Evolutionary conservation across 371 early-diverging fungal genomes (phyloP).

Genomic region (Rhizomucor pusillus): DNA sequence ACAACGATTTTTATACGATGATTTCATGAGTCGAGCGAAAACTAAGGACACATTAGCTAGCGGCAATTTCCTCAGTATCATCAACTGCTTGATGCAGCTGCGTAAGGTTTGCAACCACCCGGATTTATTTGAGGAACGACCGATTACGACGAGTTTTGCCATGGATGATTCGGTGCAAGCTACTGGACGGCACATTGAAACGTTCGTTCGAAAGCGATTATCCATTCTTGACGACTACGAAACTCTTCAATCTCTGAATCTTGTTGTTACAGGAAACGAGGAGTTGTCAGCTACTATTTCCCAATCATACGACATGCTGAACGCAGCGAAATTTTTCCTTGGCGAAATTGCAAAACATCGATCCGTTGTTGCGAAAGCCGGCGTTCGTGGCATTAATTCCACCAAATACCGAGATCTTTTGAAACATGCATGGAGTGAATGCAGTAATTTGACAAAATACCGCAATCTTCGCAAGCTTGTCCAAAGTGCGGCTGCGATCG

Average conservation of each 20-base stretch:
- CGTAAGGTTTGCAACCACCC: constrained; percentile 98
- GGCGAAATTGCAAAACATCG: constrained; percentile 27
- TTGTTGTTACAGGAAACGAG: constrained; percentile 38
- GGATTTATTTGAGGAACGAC: constrained; percentile 89
- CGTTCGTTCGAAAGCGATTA: constrained; percentile 45
- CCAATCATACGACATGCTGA: constrained; percentile 31
- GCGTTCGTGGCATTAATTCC: constrained; percentile 25
- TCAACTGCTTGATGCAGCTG: constrained; percentile 94
- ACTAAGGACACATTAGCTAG: constrained; percentile 74
- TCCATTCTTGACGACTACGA: constrained; percentile 13
- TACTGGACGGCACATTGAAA: constrained; percentile 40
- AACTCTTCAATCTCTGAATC: constrained; percentile 48
- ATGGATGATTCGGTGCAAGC: constrained; percentile 54
- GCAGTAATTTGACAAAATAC: constrained; percentile 38
- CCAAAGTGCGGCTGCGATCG: constrained; percentile 8
- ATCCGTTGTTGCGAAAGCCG: constrained; percentile 18
- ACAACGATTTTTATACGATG: constrained; percentile 86
- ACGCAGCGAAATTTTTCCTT: constrained; percentile 42
- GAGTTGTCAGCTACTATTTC: constrained; percentile 31
- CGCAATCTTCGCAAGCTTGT: constrained; percentile 32
- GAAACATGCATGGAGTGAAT: constrained; percentile 27
- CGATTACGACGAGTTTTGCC: constrained; percentile 77
- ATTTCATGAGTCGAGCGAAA: constrained; percentile 82
- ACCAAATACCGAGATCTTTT: constrained; percentile 31
- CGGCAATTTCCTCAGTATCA: constrained; percentile 80